Evolutionary conservation across 129 eudicot genomes (phyloP), one percentile per base, ranked within the genome.

Genomic region (Centaurea solstitialis): DNA sequence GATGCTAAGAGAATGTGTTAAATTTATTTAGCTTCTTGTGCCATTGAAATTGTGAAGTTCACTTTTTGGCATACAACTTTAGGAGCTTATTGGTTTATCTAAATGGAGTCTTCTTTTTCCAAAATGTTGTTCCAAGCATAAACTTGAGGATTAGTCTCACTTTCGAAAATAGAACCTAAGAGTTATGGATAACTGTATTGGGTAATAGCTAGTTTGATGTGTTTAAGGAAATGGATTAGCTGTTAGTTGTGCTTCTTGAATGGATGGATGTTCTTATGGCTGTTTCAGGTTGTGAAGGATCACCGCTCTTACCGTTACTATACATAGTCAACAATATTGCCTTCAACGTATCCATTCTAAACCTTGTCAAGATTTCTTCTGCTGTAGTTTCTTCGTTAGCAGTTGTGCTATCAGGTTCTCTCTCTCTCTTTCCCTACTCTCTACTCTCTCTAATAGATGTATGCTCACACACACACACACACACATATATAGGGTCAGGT

Each of bases 381-480:
- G 98, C 98, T 9, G 92, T 94, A 4, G 91, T 94, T 53, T 88
- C 98, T 76, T 94, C 98, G 67, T 93, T 94, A 23, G 93, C 90
- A 37, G 80, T 81, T 30, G 88, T 90, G 84, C 76, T 91, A 81
- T 90, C 98, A 88, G 98, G 98, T 93, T 24, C 81, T 64, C 82
- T 74, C 80, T 76, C 80, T 79, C 82, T 37, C n/a, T n/a, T n/a
- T n/a, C n/a, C n/a, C n/a, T n/a, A n/a, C n/a, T n/a, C 65, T 26
- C 76, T 61, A 33, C 80, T 39, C 79, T 35, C 20, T 73, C 81
- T 33, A 33, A 33, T 33, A 33, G 37, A 33, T 33, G 37, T 4
- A 33, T 33, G 37, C 37, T 33, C 4, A 33, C 37, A 33, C 1
- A 33, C 37, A 3, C 37, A 33, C 37, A 33, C 37, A 33, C 37